Evolutionary conservation across 192 early-diverging fungal species (phyloP).

Genomic region (Backusella mclennaniae): DNA sequence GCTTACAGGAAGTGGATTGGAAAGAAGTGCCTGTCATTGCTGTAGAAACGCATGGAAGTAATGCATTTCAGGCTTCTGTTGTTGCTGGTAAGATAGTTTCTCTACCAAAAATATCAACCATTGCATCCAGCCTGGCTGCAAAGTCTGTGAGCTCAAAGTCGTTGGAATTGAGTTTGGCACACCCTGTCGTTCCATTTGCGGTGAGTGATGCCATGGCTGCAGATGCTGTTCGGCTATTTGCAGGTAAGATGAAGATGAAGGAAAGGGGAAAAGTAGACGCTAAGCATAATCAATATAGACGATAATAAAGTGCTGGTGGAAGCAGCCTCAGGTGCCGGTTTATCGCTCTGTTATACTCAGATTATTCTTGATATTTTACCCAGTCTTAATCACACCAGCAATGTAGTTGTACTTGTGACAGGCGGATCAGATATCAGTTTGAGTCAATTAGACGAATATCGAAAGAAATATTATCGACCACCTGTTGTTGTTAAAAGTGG

Average conservation of each 20-base stretch:
- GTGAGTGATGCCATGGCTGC: conserved; percentile 59
- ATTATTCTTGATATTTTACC: conserved; percentile 64
- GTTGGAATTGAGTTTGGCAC: conserved; percentile 45
- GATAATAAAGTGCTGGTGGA: conserved; percentile 60
- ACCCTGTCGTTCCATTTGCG: conserved; percentile 56
- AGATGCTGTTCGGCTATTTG: conserved; percentile 50
- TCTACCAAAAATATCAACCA: conserved; percentile 44
- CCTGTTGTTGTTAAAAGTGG: conserved; percentile 71
- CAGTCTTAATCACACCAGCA: conserved; percentile 44
- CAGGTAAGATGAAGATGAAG: conserved; percentile 41
- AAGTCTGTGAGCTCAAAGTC: conserved; percentile 41
- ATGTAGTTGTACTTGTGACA: conserved; percentile 68
- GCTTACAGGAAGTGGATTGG: conserved; percentile 60
- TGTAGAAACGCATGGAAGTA: conserved; percentile 72
- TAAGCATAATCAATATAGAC: conserved; percentile 32
- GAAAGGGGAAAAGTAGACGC: not conserved
- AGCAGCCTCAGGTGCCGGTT: conserved; percentile 58
- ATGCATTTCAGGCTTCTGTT: conserved; percentile 66
- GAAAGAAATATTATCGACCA: conserved; percentile 57
- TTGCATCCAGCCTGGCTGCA: conserved; percentile 45
- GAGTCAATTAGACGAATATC: conserved; percentile 54
- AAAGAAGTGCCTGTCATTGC: conserved; percentile 69
- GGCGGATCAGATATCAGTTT: conserved; percentile 68
- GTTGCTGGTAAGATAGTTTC: conserved; percentile 49
- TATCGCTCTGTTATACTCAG: conserved; percentile 59